Conservation (phyloP, 345 rosid species). For the Salix viminalis region DNA sequence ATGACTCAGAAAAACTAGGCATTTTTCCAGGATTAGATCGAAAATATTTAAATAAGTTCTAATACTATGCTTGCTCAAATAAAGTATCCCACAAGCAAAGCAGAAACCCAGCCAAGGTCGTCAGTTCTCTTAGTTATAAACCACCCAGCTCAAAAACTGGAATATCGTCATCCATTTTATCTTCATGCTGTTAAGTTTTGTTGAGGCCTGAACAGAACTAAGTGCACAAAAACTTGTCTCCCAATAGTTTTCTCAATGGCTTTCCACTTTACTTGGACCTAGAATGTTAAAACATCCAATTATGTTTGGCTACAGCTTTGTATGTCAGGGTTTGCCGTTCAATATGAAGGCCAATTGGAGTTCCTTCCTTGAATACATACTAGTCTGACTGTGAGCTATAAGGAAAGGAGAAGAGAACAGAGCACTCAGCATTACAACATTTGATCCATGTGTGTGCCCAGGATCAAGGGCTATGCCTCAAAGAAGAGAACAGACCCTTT, state of each 20-base stretch:
- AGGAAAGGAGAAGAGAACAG: no score
- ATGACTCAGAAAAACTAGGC: background rate
- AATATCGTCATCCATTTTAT: background rate
- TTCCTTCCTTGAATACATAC: no score
- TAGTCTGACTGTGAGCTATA: no score
- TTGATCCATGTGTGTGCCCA: no score
- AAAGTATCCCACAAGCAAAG: background rate
- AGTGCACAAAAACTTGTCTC: background rate
- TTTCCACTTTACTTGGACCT: background rate
- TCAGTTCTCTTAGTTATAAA: background rate
- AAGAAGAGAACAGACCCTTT: no score
- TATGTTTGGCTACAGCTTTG: background rate
- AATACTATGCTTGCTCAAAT: background rate
- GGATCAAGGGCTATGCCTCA: no score
- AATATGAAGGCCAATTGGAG: background rate
- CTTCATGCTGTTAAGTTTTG: background rate
- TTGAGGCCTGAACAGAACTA: background rate
- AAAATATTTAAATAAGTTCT: background rate
- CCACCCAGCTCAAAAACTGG: background rate
- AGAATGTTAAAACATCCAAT: background rate
- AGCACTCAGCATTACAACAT: no score
- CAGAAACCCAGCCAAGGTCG: background rate
- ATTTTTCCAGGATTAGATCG: background rate
- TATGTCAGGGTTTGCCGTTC: background rate
- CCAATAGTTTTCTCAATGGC: background rate